These are phyloP conservation scores for Aspergillus egyptiacus DNA, from an alignment of 495 filamentous ascomycete genomes.

Conservation along the genomic window DNA sequence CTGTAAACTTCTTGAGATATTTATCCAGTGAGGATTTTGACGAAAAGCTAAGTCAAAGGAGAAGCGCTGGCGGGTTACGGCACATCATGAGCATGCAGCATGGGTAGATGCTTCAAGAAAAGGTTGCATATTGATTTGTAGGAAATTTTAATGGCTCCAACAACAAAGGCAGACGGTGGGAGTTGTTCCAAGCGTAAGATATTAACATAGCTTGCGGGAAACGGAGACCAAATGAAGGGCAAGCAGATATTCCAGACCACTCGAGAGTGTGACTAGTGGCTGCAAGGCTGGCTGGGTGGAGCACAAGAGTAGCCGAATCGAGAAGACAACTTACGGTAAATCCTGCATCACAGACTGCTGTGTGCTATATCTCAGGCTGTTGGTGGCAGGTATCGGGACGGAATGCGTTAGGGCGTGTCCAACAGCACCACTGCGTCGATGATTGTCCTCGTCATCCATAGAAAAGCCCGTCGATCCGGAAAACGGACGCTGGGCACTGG, in stretches of 20 bases:
- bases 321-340: constrained; percentile 46
- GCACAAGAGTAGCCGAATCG: constrained; percentile 34
- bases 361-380: constrained; percentile 43
- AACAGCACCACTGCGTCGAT: constrained; percentile 39
- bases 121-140: constrained; percentile 8
- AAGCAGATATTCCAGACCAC: constrained; percentile 19
- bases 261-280: constrained; percentile 35
- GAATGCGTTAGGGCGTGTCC: constrained; percentile 28
- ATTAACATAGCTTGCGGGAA: constrained; percentile 1
- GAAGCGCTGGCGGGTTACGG: constrained; percentile 4
- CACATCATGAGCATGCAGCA: constrained; percentile 17
- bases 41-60: constrained; percentile 10
- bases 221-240: constrained; percentile 9
- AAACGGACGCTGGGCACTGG: constrained; percentile 27
- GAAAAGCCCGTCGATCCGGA: constrained; percentile 30
- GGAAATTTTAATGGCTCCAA: constrained; percentile 10
- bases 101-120: constrained; percentile 7
- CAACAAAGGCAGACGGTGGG: constrained; percentile 8
- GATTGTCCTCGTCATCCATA: constrained; percentile 38
- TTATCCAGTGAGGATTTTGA: constrained; percentile 23
- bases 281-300: constrained; percentile 31
- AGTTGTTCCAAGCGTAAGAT: constrained; percentile 16
- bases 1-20: constrained; percentile 5
- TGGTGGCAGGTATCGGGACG: constrained; percentile 40
- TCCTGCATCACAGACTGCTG: constrained; percentile 41